Evolutionary conservation across 805 yeast species (phyloP), one percentile per base, ranked within the genome.

Genomic region (Candida mattraensis): DNA sequence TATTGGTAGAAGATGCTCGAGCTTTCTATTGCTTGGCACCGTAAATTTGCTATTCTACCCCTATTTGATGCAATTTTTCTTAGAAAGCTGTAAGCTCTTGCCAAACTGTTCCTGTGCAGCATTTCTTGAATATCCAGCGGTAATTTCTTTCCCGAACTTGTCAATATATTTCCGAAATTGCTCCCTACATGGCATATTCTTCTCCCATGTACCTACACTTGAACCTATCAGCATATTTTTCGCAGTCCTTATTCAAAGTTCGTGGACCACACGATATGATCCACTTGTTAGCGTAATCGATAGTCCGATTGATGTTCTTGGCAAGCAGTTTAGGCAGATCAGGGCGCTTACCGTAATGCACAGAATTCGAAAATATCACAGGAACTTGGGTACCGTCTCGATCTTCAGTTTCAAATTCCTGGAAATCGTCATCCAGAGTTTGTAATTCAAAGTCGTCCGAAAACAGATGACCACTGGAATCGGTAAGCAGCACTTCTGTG

Each of bases 261-360:
- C 52, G 48, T 1, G 82, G 82, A 1, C 87, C 87, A 59, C 86
- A 79, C 1, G 79, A 69, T 12, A 79, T 56, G 0, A 78, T 51
- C 78, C 81, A 78, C 35, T 65, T 68, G 37, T 69, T 62, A 13
- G 61, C 65, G 15, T 49, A 41, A 24, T 66, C 66, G 2, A 52
- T 53, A 0, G 64, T 57, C 5, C 50, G 47, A n/a, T 46, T 33
- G 2, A 63, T 39, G 9, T 56, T 45, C 6, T 45, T 45, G 5
- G 56, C 50, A 17, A 76, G 50, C 1, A 63, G 35, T 4, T 39
- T 37, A 3, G 54, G 47, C n/a, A 74, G 54, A 26, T 61, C 48
- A 7, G 84, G 83, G 44, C 80, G 58, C 11, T 58, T 60, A 24
- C 67, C 69, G 37, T 53, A 47, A 28, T 47, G 53, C 6, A 52